A percentile compares a stretch with the other conserved stretches of the same genome.
Evolutionary conservation across 116 monocot species (phyloP).

Genomic region (Zostera marina): DNA sequence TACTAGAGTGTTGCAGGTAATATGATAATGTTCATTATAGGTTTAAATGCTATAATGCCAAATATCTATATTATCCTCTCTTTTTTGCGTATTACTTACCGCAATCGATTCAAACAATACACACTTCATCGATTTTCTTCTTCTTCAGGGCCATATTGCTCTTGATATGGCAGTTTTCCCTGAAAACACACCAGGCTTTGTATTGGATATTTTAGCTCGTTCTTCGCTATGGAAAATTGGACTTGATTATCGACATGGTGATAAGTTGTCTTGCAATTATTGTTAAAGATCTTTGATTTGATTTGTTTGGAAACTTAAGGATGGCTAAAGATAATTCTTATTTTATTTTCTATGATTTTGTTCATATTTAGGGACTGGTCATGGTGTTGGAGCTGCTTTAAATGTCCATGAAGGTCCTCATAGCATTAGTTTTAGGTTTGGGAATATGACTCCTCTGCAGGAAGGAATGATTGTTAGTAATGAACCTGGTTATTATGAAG

Average conservation of each 20-base stretch:
- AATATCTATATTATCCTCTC: no score
- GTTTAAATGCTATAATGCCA: no score
- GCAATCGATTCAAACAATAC: no score
- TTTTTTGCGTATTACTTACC: no score
- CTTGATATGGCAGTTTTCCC: slow-evolving; percentile 89
- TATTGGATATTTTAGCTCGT: slow-evolving; percentile 77
- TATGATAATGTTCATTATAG: background rate
- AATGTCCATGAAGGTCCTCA: slow-evolving; percentile 99
- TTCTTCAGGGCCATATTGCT: slow-evolving; percentile 79
- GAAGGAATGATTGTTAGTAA: slow-evolving; percentile 94
- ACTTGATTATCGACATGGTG: slow-evolving; percentile 94
- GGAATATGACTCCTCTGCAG: slow-evolving; percentile 79
- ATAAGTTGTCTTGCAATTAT: background rate
- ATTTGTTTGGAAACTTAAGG: no score
- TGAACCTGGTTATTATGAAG: slow-evolving; percentile 96
- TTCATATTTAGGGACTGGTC: slow-evolving; percentile 67
- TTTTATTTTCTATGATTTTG: slow-evolving; percentile 2
- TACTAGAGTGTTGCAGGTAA: slow-evolving; percentile 86
- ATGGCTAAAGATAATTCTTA: background rate
- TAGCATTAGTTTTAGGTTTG: slow-evolving; percentile 83
- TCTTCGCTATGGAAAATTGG: slow-evolving; percentile 90
- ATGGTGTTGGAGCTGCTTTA: slow-evolving; percentile 96
- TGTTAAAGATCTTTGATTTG: background rate
- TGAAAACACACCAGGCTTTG: slow-evolving; percentile 89
- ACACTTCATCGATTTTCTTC: background rate